phyloP scores from a whole-genome alignment of 108 stramenopile species.

The Nitzschia sp. region DNA sequence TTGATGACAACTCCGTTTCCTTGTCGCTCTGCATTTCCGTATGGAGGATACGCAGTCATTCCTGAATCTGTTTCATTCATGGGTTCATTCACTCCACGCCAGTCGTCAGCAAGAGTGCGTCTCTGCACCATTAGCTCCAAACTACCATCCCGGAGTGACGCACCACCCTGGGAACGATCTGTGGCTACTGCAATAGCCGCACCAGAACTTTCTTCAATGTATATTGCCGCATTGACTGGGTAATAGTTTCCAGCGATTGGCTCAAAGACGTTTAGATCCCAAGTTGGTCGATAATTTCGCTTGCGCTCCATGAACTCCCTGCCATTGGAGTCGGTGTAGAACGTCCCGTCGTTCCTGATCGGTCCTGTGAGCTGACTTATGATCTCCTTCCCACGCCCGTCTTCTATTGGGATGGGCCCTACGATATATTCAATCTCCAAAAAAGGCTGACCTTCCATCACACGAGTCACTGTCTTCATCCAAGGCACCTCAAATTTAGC shows the following conservation, averaged over 20 bases:
- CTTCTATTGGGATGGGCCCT: conserved; percentile 88
- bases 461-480: conserved; percentile 83
- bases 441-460: conserved; percentile 57
- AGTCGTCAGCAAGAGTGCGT: conserved; percentile 74
- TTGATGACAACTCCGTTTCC: conserved; percentile 84
- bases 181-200: conserved; percentile 65
- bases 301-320: conserved; percentile 86
- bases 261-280: conserved; percentile 75
- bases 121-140: conserved; percentile 96
- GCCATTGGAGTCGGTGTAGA: conserved; percentile 97
- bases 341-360: conserved; percentile 60
- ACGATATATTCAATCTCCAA: conserved; percentile 70
- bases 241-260: conserved; percentile 96
- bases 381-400: conserved; percentile 82
- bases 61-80: conserved; percentile 84
- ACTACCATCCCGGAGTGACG: conserved; percentile 79
- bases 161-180: conserved; percentile 91
- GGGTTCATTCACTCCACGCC: conserved; percentile 70
- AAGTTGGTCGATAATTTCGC: conserved; percentile 66
- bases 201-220: conserved; percentile 61
- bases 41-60: conserved; percentile 78
- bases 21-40: conserved; percentile 75
- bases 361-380: conserved; percentile 70
- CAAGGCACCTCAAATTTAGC: conserved; percentile 72
- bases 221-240: conserved; percentile 93